Conservation (phyloP, 352 stramenopile species). For the Pythium utonaiense region DNA sequence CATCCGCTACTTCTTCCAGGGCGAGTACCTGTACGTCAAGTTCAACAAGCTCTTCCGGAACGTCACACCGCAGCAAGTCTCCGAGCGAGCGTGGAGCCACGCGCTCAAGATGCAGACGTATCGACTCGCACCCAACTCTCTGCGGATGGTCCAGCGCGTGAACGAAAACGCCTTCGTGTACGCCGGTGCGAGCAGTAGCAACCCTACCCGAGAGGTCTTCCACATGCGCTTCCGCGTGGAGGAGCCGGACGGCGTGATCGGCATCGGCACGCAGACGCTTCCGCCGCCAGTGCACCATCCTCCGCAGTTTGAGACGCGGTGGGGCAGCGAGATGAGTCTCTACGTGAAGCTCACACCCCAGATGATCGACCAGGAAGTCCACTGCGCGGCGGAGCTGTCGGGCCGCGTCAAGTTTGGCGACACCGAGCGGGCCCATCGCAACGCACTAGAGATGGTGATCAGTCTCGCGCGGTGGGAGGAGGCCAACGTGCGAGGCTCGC, state of each 20-base stretch:
- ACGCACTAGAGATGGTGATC: slow-evolving; percentile 59
- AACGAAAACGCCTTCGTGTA: slow-evolving; percentile 54
- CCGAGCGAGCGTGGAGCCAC: slow-evolving; percentile 35
- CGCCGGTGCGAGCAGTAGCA: slow-evolving; percentile 18
- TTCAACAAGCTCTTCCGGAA: slow-evolving; percentile 47
- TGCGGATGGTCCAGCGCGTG: slow-evolving; percentile 36
- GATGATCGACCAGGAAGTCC: slow-evolving; percentile 18
- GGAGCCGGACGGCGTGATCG: slow-evolving; percentile 41
- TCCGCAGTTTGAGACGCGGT: slow-evolving; percentile 18
- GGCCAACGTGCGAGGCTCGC: slow-evolving; percentile 36
- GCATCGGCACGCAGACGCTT: slow-evolving; percentile 34
- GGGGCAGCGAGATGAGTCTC: slow-evolving; percentile 38
- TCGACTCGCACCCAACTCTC: slow-evolving; percentile 23
- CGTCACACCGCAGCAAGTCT: slow-evolving; percentile 26
- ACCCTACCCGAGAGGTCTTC: slow-evolving; percentile 24
- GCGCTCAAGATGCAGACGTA: slow-evolving; percentile 46
- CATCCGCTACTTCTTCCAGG: slow-evolving; percentile 33
- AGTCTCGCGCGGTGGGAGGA: slow-evolving; percentile 52
- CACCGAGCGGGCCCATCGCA: slow-evolving; percentile 21
- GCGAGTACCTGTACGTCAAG: slow-evolving; percentile 32
- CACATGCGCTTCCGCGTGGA: slow-evolving; percentile 48
- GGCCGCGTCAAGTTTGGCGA: slow-evolving; percentile 35
- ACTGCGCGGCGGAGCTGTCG: slow-evolving; percentile 37
- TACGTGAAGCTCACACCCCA: slow-evolving; percentile 39
- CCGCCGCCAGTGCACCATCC: slow-evolving; percentile 10